Percentiles rank a stretch among this genome's conserved stretches.
These are phyloP conservation scores for Erucastrum elatum DNA, from an alignment of 345 rosid genomes.

Conservation along the genomic window DNA sequence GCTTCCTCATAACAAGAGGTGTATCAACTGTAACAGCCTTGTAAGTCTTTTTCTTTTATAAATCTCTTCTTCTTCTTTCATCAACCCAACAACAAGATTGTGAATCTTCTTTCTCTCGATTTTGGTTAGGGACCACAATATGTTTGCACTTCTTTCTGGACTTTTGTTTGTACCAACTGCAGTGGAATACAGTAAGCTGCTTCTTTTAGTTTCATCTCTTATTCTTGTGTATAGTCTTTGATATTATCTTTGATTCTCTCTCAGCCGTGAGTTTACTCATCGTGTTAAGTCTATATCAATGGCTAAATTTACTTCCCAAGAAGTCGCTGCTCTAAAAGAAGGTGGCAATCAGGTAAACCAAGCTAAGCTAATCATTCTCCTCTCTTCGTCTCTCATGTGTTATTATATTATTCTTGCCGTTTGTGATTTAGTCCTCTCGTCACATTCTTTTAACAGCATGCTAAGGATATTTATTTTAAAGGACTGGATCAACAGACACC, in stretches of 20 bases:
- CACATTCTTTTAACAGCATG: conserved; percentile 50
- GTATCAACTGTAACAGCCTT: conserved; percentile 92
- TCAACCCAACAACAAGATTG: not conserved
- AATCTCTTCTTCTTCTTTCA: not conserved
- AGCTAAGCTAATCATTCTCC: not conserved
- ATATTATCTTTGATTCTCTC: not conserved
- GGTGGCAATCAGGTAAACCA: conserved; percentile 89
- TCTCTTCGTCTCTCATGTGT: not conserved
- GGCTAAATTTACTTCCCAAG: conserved; percentile 92
- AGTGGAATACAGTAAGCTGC: conserved; percentile 95
- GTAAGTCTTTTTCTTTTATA: conserved; percentile 41
- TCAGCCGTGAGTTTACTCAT: conserved; percentile 93
- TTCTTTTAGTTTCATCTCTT: not conserved
- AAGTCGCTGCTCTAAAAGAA: conserved; percentile 79
- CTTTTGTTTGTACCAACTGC: conserved; percentile 92
- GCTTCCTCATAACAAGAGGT: conserved; percentile 77
- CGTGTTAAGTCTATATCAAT: conserved; percentile 92
- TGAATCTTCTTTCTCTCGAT: not conserved
- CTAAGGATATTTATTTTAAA: conserved; percentile 79
- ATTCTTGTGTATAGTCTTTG: conserved; percentile 10
- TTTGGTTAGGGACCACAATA: conserved; percentile 81
- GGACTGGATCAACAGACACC: conserved; percentile 87
- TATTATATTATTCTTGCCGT: not conserved
- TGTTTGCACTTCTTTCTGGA: conserved; percentile 96
- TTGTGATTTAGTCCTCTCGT: not conserved